Base-by-base conservation (phyloP, 176 grass and related monocot species). In the Dactylis glomerata region DNA sequence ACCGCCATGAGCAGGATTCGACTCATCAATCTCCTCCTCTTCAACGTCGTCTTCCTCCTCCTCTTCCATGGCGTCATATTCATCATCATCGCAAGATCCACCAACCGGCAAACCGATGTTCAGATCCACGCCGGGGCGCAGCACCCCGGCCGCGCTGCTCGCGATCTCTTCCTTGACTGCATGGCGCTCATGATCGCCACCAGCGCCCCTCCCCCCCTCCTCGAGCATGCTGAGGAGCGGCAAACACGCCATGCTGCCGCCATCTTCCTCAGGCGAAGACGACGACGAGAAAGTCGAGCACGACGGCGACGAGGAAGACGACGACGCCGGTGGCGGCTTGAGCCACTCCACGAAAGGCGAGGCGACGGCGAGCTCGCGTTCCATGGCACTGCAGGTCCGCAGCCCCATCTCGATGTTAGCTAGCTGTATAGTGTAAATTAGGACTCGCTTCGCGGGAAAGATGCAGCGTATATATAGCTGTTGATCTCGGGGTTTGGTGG, bases 191-290 rank as follows among this genome's bases (percentile, higher is more conserved):
- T 68, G 81, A 24, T 86, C 58, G 24, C n/a, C 68, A 27, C 15
- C 42, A 14, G 67, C 65, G 2, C 14, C 38, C 14, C 22, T 74
- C 20, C 63, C 80, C 6, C 75, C 80, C 26, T 90, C 82, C 83
- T 91, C 95, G 23, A 97, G 90, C 90, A 79, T 90, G 12, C 88
- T 86, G 65, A 97, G 85, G 10, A 97, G 92, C 20, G 95, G 95
- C 55, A 97, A 77, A 5, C 95, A 97, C 20, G 57, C 28, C 50
- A 71, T 28, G 6, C 75, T 62, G 26, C 77, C 78, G 0, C 22
- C 61, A 11, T 81, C 81, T 31, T 86, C 41, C 1, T 19, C 23
- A 1, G 42, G 23, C 70, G 45, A 30, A 3, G 80, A 31, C 2
- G 73, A 57, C 6, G 78, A 86, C 0, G 79, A 86, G 3, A 24